These are phyloP conservation scores for Ophiostoma novo-ulmi DNA, from an alignment of 2,329 filamentous ascomycete species.

Conservation along the genomic window DNA sequence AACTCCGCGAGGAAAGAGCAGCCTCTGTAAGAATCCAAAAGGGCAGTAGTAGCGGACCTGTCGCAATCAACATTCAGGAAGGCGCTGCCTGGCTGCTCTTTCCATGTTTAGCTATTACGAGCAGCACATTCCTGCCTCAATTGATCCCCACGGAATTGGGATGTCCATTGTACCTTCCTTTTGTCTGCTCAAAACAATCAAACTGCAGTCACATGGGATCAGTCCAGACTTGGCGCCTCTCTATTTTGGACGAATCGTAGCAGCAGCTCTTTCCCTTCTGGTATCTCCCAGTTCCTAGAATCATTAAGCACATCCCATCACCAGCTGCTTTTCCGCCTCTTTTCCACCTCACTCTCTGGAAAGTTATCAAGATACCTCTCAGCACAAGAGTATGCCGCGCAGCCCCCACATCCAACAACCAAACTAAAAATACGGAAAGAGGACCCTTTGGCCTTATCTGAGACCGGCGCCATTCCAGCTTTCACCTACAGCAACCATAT, in stretches of 20 bases:
- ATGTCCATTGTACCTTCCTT: constrained; percentile 7
- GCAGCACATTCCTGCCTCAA: background rate
- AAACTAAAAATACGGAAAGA: constrained; percentile 3
- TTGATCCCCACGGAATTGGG: background rate
- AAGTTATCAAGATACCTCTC: background rate
- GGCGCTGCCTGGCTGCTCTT: background rate
- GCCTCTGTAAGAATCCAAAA: background rate
- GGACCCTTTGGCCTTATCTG: constrained; percentile 19
- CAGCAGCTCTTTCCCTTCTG: constrained; percentile 1
- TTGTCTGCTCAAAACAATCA: background rate
- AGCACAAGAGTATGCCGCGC: background rate
- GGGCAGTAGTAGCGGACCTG: background rate
- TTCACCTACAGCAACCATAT: background rate
- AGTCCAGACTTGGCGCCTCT: background rate
- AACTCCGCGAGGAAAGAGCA: background rate
- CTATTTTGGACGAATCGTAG: background rate
- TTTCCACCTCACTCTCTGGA: background rate
- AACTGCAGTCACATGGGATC: background rate
- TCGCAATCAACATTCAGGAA: background rate
- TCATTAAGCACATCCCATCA: background rate
- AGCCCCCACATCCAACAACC: background rate
- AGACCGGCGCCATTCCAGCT: constrained; percentile 20
- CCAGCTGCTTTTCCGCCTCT: background rate
- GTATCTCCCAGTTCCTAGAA: background rate
- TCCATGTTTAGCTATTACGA: background rate